These are phyloP conservation scores for Aspergillus udagawae DNA, from an alignment of 2,329 filamentous ascomycete species.

Conservation along the genomic window DNA sequence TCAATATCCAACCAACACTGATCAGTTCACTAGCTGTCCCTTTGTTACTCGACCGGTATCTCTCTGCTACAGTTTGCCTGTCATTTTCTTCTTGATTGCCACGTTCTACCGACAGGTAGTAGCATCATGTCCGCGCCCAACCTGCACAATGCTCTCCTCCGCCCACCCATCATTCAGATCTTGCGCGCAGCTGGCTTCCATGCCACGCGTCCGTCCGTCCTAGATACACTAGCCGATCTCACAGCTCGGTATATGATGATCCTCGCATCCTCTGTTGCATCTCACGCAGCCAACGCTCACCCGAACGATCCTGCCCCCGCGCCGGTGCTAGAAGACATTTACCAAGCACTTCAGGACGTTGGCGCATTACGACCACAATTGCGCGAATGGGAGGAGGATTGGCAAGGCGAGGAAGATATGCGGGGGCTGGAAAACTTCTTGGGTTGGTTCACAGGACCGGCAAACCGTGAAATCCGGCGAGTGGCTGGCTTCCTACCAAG, in stretches of 20 bases:
- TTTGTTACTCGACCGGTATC: neutral
- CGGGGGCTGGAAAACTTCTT: conserved; percentile 75
- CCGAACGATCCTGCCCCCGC: conserved; percentile 56
- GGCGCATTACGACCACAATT: conserved; percentile 69
- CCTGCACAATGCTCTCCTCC: conserved; percentile 73
- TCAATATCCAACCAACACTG: neutral
- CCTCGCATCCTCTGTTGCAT: conserved; percentile 68
- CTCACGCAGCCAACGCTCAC: conserved; percentile 67
- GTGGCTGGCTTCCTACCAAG: conserved; percentile 68
- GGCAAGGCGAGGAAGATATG: conserved; percentile 68
- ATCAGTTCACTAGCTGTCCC: neutral
- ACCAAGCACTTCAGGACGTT: conserved; percentile 78
- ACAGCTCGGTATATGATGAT: conserved; percentile 74
- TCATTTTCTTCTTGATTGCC: neutral
- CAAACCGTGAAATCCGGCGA: conserved; percentile 75
- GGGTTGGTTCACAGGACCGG: conserved; percentile 69
- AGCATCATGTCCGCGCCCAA: conserved; percentile 44
- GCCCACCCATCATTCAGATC: conserved; percentile 83
- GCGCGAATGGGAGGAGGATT: conserved; percentile 64
- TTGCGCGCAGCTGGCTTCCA: conserved; percentile 89
- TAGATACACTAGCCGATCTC: conserved; percentile 85
- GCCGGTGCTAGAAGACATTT: conserved; percentile 70
- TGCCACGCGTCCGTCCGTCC: conserved; percentile 70
- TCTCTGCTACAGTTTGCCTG: neutral
- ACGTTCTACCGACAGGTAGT: neutral